Conservation (phyloP, 768 basidiomycete species). For the Leccinum uliginosum region DNA sequence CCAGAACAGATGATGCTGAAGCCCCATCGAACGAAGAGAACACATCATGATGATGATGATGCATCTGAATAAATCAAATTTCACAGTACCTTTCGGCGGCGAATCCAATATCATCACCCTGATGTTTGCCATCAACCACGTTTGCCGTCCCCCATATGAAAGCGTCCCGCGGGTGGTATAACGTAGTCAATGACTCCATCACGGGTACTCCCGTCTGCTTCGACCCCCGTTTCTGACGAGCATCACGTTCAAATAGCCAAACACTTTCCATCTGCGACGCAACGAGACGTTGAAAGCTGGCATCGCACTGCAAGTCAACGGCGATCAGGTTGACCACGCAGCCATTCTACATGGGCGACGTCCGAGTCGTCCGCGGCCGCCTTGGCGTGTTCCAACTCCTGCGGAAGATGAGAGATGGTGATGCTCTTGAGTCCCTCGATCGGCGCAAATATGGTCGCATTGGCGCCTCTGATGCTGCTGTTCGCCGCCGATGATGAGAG, state of each 20-base stretch:
- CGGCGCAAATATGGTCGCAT: slow-evolving; percentile 40
- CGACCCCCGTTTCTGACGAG: slow-evolving; percentile 39
- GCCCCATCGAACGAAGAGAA: slow-evolving; percentile 13
- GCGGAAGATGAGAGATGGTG: slow-evolving; percentile 41
- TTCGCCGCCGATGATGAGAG: slow-evolving; percentile 33
- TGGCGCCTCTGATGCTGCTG: slow-evolving; percentile 49
- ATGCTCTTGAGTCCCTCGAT: slow-evolving; percentile 50
- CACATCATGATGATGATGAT: no score
- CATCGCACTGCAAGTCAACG: no score
- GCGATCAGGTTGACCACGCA: slow-evolving; percentile 32
- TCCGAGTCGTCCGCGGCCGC: slow-evolving; percentile 29
- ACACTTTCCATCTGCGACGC: slow-evolving; percentile 44
- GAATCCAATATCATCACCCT: no score
- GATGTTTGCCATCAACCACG: no score
- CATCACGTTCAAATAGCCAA: slow-evolving; percentile 43
- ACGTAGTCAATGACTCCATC: background rate
- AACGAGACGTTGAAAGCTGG: slow-evolving; percentile 40
- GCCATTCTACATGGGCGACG: slow-evolving; percentile 38
- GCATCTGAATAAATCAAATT: no score
- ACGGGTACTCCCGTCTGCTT: slow-evolving; percentile 34
- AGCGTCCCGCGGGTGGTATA: background rate
- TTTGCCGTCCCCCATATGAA: no score
- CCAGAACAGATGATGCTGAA: slow-evolving; percentile 56
- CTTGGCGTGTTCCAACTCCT: slow-evolving; percentile 53
- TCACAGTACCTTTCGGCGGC: no score